phyloP scores from a whole-genome alignment of 2,329 filamentous ascomycete genomes.

The Fusarium chaquense region DNA sequence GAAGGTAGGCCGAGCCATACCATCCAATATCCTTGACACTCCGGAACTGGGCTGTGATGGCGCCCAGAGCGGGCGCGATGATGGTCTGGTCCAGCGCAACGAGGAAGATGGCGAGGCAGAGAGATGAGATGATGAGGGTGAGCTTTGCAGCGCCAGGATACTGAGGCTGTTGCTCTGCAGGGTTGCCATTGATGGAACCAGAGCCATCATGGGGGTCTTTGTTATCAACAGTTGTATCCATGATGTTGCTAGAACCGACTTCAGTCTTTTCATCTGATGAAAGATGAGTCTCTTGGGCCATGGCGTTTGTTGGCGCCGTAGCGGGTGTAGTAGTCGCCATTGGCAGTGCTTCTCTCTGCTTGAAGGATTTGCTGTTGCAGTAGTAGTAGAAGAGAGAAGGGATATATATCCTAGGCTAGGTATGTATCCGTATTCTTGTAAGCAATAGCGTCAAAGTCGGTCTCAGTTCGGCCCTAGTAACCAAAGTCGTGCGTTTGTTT shows the following conservation, averaged over 20 bases:
- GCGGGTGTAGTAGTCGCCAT: slow-evolving; percentile 34
- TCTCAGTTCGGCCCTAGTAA: slow-evolving; percentile 4
- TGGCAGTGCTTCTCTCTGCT: not conserved
- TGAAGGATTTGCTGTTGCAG: not conserved
- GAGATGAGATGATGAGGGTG: slow-evolving; percentile 57
- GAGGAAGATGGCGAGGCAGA: slow-evolving; percentile 62
- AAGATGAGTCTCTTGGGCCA: slow-evolving; percentile 43
- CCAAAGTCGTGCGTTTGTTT: slow-evolving; percentile 8
- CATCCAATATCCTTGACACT: slow-evolving; percentile 64
- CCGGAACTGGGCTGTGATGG: slow-evolving; percentile 61
- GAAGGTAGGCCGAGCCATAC: slow-evolving; percentile 64
- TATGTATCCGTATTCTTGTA: not conserved
- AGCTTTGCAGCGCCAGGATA: slow-evolving; percentile 59
- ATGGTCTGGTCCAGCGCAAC: slow-evolving; percentile 66
- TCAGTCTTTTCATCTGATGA: slow-evolving; percentile 51
- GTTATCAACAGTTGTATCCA: slow-evolving; percentile 33
- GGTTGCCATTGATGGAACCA: slow-evolving; percentile 14
- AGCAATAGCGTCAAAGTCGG: not conserved
- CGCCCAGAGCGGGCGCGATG: slow-evolving; percentile 64
- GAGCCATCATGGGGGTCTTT: slow-evolving; percentile 25
- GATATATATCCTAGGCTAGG: not conserved
- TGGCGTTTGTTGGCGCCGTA: slow-evolving; percentile 31
- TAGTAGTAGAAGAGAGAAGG: not conserved
- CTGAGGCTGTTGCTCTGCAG: slow-evolving; percentile 21
- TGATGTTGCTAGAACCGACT: slow-evolving; percentile 45